Evolutionary conservation across 257 asterid genomes (phyloP).

Genomic region (Przewalskia tangutica): DNA sequence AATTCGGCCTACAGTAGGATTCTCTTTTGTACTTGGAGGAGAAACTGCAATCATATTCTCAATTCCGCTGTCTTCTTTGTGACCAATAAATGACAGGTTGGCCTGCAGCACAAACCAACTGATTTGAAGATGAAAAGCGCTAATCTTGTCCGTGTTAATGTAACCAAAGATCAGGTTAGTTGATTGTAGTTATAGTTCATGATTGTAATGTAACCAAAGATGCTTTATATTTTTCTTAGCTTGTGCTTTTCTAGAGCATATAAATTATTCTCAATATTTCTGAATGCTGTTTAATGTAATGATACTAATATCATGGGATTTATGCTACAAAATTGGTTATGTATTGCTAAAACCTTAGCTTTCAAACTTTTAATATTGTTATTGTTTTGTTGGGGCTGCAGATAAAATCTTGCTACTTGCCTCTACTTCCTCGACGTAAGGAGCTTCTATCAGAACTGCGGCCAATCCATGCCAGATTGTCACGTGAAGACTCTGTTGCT

Average conservation of each 20-base stretch:
- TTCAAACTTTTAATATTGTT: conserved; percentile 2
- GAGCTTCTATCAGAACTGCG: conserved; percentile 59
- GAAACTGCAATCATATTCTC: conserved; percentile 2
- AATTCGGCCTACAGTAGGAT: not conserved
- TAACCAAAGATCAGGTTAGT: conserved; percentile 56
- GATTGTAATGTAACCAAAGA: not conserved
- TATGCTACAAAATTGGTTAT: too few relatives aligned
- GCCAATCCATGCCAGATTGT: conserved; percentile 52
- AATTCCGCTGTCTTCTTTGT: not conserved
- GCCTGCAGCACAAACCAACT: conserved; percentile 54
- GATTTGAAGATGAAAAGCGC: conserved; percentile 52
- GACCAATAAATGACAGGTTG: conserved; percentile 45
- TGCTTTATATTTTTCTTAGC: not conserved
- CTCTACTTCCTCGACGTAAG: conserved; percentile 58
- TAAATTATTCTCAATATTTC: not conserved
- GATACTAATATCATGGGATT: not conserved
- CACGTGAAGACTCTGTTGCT: conserved; percentile 35
- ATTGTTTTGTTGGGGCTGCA: conserved; percentile 16
- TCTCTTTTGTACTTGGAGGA: not conserved
- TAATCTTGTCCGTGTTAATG: conserved; percentile 56
- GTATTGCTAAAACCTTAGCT: not conserved
- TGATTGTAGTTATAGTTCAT: conserved; percentile 1
- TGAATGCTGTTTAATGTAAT: not conserved
- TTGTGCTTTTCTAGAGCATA: not conserved
- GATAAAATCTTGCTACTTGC: conserved; percentile 61